Conservation (phyloP, 176 grass and related monocot species). For the Pontederia crassipes region DNA sequence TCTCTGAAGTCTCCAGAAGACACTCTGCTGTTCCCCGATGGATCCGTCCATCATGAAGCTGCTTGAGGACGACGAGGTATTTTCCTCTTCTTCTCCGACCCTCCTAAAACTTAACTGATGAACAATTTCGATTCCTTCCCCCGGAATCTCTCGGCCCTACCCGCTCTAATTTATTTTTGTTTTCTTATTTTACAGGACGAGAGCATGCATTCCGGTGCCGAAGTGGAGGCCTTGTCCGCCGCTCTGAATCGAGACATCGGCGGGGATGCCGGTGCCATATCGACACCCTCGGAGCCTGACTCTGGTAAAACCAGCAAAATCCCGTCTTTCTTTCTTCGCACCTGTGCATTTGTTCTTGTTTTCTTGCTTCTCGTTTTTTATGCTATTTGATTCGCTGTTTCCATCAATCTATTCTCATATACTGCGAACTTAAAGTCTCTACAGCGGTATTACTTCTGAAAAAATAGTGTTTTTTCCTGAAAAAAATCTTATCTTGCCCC, state of each 20-base stretch:
- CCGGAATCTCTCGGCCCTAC: background rate
- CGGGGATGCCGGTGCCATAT: slow-evolving; percentile 24
- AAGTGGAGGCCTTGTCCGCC: slow-evolving; percentile 82
- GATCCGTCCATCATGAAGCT: slow-evolving; percentile 88
- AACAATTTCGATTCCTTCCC: background rate
- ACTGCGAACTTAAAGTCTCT: no score
- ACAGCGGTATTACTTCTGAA: background rate
- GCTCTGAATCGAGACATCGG: slow-evolving; percentile 89
- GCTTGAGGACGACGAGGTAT: slow-evolving; percentile 83
- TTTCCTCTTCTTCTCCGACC: background rate
- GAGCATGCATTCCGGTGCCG: slow-evolving; percentile 89
- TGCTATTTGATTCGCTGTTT: no score
- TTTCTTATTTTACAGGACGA: slow-evolving; percentile 53
- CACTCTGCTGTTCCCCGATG: slow-evolving; percentile 30
- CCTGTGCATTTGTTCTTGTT: background rate
- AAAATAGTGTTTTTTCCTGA: background rate
- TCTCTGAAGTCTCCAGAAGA: no score
- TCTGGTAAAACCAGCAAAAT: slow-evolving; percentile 21
- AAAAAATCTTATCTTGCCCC: slow-evolving; percentile 5
- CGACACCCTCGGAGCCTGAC: slow-evolving; percentile 29
- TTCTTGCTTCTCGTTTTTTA: background rate
- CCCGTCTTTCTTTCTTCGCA: background rate
- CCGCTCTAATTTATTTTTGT: slow-evolving; percentile 9
- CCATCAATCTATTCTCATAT: no score
- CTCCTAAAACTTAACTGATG: background rate